Base-by-base conservation (phyloP, 257 asterid species). In the Perilla frutescens region DNA sequence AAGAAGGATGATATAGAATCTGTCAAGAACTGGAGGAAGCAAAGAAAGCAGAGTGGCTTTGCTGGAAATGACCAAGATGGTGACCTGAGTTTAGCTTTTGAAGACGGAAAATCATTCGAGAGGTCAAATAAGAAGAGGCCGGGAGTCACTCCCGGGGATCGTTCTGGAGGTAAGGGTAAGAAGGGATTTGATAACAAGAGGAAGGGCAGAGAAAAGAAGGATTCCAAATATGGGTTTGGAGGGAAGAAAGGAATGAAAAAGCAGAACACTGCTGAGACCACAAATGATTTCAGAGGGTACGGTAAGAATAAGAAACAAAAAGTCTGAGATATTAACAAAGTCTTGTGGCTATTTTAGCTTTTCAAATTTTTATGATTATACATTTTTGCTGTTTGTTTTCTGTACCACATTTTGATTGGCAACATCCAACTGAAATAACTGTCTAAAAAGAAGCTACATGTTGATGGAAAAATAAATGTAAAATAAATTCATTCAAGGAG, bases 21-120 rank as follows among this genome's bases (percentile, higher is more conserved):
- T 10, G 97, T 93, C 31, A 94, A 94, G 80, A 90, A 91, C 81
- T 94, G 97, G 97, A 87, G 97, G 83, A 94, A 90, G 79, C 96
- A 87, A 34, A 80, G 98, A 86, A 92, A 91, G 78, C 91, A 80
- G 77, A 84, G 81, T 31, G 98, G 97, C 7, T 91, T 84, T 68
- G 74, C 89, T 9, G 78, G 14, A 8, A 81, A 58, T 6, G 92
- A 82, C n/a, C 26, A 20, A 20, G 89, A 79, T 7, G 88, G 81
- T 0, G 96, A 86, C 48, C 60, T 87, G 48, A 83, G 88, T 76
- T 77, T 82, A 60, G 87, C 84, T 51, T 89, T 94, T 73, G 89
- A 88, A 40, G 96, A 90, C 45, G 97, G 90, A 4, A 88, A 83
- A 43, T 48, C 81, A 9, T 91, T 88, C 64, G 83, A 85, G 81